These are phyloP conservation scores for Nasturtium officinale DNA, from an alignment of 345 rosid genomes.

Conservation along the genomic window DNA sequence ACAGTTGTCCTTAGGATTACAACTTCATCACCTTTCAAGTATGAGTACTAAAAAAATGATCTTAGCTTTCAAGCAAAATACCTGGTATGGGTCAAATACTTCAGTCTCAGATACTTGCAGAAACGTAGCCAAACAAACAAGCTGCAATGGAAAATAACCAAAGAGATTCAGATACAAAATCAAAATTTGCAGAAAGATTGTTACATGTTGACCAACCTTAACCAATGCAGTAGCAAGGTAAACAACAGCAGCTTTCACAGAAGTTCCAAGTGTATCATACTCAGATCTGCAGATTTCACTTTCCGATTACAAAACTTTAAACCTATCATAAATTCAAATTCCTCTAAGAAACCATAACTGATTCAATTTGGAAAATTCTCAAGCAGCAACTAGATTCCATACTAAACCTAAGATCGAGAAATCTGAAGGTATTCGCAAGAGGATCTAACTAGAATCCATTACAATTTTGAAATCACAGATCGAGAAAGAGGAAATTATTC, in stretches of 20 bases:
- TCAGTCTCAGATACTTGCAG: conserved; percentile 90
- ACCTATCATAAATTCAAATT: background rate
- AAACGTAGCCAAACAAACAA: conserved; percentile 93
- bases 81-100: conserved; percentile 92
- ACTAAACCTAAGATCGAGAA: conserved; percentile 6
- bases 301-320: background rate
- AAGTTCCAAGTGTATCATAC: conserved; percentile 96
- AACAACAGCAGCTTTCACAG: conserved; percentile 84
- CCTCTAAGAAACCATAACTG: background rate
- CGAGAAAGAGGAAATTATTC: conserved; percentile 14
- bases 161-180: conserved; percentile 2
- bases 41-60: background rate
- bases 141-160: conserved; percentile 52
- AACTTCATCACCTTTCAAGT: no score
- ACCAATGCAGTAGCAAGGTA: conserved; percentile 88
- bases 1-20: no score
- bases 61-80: conserved; percentile 36
- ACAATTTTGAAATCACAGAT: conserved; percentile 21
- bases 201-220: conserved; percentile 57
- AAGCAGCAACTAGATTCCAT: background rate
- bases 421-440: background rate
- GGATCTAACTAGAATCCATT: background rate
- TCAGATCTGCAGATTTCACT: conserved; percentile 64
- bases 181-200: background rate
- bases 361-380: conserved; percentile 10